Base-by-base conservation (phyloP, 352 stramenopile genomes). In the Pythium plurisporium region DNA sequence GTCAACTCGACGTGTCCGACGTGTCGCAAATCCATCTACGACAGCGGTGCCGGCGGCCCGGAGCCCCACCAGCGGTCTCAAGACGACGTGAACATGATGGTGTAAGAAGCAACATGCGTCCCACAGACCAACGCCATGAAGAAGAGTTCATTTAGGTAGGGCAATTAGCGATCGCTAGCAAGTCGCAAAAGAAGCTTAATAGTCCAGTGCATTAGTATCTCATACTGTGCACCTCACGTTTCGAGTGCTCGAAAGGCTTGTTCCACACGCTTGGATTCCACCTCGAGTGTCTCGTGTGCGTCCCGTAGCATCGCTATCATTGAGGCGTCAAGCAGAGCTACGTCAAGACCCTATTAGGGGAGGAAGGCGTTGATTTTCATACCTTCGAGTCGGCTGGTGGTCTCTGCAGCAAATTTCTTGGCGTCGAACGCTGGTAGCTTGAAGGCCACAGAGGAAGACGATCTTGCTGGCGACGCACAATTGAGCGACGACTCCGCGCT, bases 1-100 rank as follows among this genome's bases (percentile, higher is more conserved):
- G 86, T 95, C 49, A 94, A 96, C 58, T 85, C 85, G 14, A 94
- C 86, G 17, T 96, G 86, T 43, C 85, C 84, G 12, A 96, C 86
- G 41, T 96, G 86, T 51, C 82, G 85, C n/a, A 91, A 74, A 55
- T 90, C 82, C 45, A 91, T 95, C 50, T 87, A 81, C 27, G 67
- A 51, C 48, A 47, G 51, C n/a, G 30, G 29, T 22, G 66, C 44
- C 47, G 51, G 42, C 20, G 30, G 29, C n/a, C 43, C 29, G 8
- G 27, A 56, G 19, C 51, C 53, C 15, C 55, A 54, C 31, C 63
- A 63, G 52, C 73, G 60, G 49, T 80, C 72, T 22, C 71, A 88
- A 46, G 66, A 85, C 44, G 77, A 88, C 55, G 78, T 90, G 54
- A 60, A 88, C 46, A 70, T 70, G 42, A 82, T 76, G 50, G 79